Evolutionary conservation across 2,329 filamentous ascomycete species (phyloP).

Genomic region (Fusarium marasasianum): DNA sequence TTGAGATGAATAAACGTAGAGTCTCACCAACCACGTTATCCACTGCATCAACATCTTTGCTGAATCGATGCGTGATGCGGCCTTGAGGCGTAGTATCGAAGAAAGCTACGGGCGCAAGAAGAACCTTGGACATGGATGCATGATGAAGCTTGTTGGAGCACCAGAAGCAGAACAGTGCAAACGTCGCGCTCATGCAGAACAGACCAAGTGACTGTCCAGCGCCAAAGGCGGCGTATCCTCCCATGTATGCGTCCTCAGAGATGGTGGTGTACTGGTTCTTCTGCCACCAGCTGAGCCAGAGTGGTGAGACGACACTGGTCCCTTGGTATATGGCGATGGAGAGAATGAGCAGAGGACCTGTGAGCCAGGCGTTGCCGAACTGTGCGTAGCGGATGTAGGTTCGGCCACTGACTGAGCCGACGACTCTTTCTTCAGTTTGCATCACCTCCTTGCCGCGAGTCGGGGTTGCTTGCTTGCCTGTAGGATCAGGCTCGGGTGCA

Average conservation of each 20-base stretch:
- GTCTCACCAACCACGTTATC: conserved; percentile 21
- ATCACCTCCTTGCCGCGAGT: conserved; percentile 22
- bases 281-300: conserved; percentile 29
- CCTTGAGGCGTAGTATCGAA: conserved; percentile 25
- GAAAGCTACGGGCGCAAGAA: conserved; percentile 12
- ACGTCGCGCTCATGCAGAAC: conserved; percentile 10
- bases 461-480: background rate
- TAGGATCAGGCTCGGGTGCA: rapidly evolving
- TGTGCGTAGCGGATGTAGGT: conserved; percentile 23
- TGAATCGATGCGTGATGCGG: conserved; percentile 20
- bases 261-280: conserved; percentile 7
- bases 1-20: conserved; percentile 20
- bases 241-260: conserved; percentile 19
- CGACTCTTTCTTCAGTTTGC: conserved; percentile 19
- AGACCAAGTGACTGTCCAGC: conserved; percentile 17
- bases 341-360: background rate
- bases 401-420: conserved; percentile 17
- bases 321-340: conserved; percentile 21
- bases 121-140: background rate
- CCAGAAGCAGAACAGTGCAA: conserved; percentile 28
- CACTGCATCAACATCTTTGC: conserved; percentile 23
- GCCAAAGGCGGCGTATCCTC: conserved; percentile 15
- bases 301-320: conserved; percentile 17
- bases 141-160: conserved; percentile 26
- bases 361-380: conserved; percentile 19